Base-by-base conservation (phyloP, 2,329 filamentous ascomycete species). In the Diaporthe aspalathi region DNA sequence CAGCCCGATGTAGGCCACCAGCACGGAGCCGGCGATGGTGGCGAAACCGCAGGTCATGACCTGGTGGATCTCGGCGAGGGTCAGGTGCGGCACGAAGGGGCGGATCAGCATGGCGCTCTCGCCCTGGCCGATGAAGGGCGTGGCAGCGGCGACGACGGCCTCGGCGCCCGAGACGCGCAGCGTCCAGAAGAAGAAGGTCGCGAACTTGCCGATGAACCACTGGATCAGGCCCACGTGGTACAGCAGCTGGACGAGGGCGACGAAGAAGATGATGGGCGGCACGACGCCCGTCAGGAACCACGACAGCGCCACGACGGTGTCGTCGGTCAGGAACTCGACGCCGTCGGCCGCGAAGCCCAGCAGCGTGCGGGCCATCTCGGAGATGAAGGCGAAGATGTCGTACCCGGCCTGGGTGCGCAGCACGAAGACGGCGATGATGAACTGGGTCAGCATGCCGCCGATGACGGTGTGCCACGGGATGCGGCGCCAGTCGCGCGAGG, bases 251-350 rank as follows among this genome's bases (percentile, higher is more conserved):
- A 97, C 94, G n/a, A 97, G 86, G 1, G 94, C 90, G 71, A 97
- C 93, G 89, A 98, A 97, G 89, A 97, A 98, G 84, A 97, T 94
- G 82, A 98, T 97, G 77, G 95, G 91, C 0, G 95, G 94, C n/a
- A 97, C 87, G 73, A 97, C 94, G 63, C 87, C 84, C 63, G 92
- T 86, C 74, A 97, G 86, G 88, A 97, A 97, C 88, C 88, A 94
- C 5, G 77, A 75, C 1, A 86, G 77, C 3, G 81, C 45, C 4
- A 84, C 78, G 7, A 85, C 84, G 9, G 81, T 79, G 0, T 76
- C 68, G 17, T 84, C 83, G 0, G 90, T 92, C 76, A 98, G 81
- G 84, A 97, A 98, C 0, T 81, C 79, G 0, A 93, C 89, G 79
- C 95, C 95, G 40, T 93, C 80, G 22, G 85, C 83, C 29, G 95